A percentile compares a stretch with the other conserved stretches of the same genome.
These are phyloP conservation scores for Microbotryum violaceum DNA, from an alignment of 1,284 basidiomycete genomes.

Conservation along the genomic window DNA sequence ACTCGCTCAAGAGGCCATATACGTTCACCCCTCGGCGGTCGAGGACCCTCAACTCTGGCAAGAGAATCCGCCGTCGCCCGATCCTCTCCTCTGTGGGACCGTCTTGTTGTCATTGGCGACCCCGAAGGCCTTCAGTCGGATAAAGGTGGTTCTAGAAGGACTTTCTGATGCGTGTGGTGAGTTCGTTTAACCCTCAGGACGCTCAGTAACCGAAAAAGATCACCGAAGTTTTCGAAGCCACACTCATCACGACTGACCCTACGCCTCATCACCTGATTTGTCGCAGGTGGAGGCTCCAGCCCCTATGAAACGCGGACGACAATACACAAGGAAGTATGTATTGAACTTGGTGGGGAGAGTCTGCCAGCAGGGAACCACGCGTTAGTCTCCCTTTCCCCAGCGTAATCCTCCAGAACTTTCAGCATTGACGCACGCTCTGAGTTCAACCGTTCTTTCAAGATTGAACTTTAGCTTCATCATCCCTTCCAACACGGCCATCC, in stretches of 20 bases:
- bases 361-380: constrained; percentile 23
- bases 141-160: constrained; percentile 25
- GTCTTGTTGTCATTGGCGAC: constrained; percentile 14
- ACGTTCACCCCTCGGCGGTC: too few species aligned
- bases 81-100: constrained; percentile 23
- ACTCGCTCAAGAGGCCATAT: too few species aligned
- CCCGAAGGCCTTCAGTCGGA: constrained; percentile 2
- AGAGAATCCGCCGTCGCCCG: constrained; percentile 7
- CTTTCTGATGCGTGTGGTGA: constrained; percentile 18
- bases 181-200: neutral
- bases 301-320: constrained; percentile 16
- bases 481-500: constrained; percentile 14
- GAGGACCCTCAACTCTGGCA: too few species aligned
- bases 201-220: too few species aligned
- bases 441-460: too few species aligned
- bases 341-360: constrained; percentile 20
- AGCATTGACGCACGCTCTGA: too few species aligned
- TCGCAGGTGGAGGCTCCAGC: constrained; percentile 5
- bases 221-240: too few species aligned
- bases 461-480: constrained; percentile 29
- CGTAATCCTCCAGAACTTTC: too few species aligned
- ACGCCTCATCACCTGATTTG: too few species aligned
- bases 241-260: too few species aligned
- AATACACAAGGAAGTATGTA: constrained; percentile 16
- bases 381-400: constrained; percentile 3